Conservation (phyloP, 345 rosid genomes). For the Lenwebbia sp. region DNA sequence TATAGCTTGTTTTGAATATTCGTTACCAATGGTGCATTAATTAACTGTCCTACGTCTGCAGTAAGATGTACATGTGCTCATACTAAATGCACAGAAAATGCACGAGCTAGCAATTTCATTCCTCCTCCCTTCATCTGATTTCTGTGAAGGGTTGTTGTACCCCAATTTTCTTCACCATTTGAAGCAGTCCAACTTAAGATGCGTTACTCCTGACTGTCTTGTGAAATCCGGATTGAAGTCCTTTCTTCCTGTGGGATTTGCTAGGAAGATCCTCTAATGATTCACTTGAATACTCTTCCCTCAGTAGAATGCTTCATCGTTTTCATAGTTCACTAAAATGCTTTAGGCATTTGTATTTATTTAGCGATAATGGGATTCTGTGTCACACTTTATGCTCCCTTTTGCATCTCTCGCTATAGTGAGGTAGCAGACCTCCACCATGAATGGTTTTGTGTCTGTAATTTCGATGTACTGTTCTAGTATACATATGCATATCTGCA, state of each 20-base stretch:
- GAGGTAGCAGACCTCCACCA: background rate
- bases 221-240: background rate
- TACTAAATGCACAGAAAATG: background rate
- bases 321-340: background rate
- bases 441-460: background rate
- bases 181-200: background rate
- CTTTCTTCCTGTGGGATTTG: background rate
- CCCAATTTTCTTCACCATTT: background rate
- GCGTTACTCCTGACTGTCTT: background rate
- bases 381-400: background rate
- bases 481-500: background rate
- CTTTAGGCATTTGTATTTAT: background rate
- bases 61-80: background rate
- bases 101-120: background rate
- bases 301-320: background rate
- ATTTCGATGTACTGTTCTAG: background rate
- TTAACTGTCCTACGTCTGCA: background rate
- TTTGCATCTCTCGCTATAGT: background rate
- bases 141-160: background rate
- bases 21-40: background rate
- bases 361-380: background rate
- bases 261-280: background rate
- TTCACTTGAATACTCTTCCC: background rate
- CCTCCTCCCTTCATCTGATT: background rate
- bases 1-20: background rate